Evolutionary conservation across 2,329 filamentous ascomycete species (phyloP).

Genomic region (Teratosphaeria gauchensis): DNA sequence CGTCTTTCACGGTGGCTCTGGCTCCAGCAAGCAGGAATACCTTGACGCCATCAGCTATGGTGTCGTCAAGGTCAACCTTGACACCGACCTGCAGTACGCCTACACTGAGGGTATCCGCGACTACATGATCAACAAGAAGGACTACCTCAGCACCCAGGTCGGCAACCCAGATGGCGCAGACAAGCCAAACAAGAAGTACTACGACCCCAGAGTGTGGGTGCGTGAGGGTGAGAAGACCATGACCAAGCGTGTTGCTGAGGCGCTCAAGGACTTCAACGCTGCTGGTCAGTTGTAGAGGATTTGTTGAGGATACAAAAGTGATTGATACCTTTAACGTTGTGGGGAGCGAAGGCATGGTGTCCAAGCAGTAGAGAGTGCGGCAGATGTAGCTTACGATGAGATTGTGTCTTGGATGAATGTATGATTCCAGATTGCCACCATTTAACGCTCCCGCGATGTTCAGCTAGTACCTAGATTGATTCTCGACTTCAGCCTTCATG

Average conservation of each 20-base stretch:
- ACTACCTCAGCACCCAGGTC: constrained; percentile 77
- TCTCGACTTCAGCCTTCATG: too few relatives aligned
- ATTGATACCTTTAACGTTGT: not conserved
- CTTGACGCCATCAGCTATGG: constrained; percentile 78
- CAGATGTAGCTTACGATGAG: not conserved
- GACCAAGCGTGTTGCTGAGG: constrained; percentile 67
- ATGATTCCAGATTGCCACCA: not conserved
- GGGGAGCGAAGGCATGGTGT: not conserved
- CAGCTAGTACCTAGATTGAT: too few relatives aligned
- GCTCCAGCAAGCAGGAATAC: constrained; percentile 85
- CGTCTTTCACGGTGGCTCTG: constrained; percentile 97
- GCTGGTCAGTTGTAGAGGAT: constrained; percentile 57
- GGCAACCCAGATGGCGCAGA: constrained; percentile 92
- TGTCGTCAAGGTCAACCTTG: constrained; percentile 98
- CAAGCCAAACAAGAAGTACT: constrained; percentile 95
- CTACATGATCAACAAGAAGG: constrained; percentile 89
- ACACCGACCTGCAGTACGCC: constrained; percentile 94
- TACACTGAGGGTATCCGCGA: constrained; percentile 90
- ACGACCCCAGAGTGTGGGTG: constrained; percentile 83
- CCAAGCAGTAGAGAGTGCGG: not conserved
- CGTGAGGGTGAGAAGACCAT: constrained; percentile 97
- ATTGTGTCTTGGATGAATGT: not conserved
- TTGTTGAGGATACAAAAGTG: not conserved
- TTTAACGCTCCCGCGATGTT: not conserved
- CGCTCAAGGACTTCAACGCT: constrained; percentile 86